phyloP scores from a whole-genome alignment of 108 stramenopile genomes.

The Nitzschia sp. region DNA sequence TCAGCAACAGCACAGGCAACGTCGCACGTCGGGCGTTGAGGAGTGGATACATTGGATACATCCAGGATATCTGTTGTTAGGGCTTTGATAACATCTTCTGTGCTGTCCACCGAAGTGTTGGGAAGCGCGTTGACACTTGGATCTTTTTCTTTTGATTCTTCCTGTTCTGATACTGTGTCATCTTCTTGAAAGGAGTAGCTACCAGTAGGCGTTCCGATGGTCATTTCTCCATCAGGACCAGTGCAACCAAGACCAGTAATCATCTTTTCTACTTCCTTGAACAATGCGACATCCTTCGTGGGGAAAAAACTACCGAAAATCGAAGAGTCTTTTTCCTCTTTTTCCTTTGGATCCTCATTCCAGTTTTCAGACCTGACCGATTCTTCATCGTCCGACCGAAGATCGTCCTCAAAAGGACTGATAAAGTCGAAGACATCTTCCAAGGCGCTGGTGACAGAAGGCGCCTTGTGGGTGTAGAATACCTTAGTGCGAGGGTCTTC shows the following conservation, averaged over 20 bases:
- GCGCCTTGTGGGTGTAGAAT: not conserved
- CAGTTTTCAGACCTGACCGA: not conserved
- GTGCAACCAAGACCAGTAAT: not conserved
- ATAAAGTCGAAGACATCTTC: constrained; percentile 7
- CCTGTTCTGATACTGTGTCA: not conserved
- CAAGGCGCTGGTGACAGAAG: not conserved
- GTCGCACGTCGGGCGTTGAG: too few relatives aligned
- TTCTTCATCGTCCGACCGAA: not conserved
- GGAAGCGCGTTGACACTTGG: too few relatives aligned
- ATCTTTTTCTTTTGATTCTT: too few relatives aligned
- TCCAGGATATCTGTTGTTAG: too few relatives aligned
- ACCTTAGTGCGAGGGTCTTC: too few relatives aligned
- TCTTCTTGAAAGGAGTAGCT: constrained; percentile 6
- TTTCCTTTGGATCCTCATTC: not conserved
- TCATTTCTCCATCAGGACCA: too few relatives aligned
- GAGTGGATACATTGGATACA: too few relatives aligned
- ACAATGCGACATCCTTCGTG: not conserved
- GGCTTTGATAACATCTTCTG: too few relatives aligned
- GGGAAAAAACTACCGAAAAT: not conserved
- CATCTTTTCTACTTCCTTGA: constrained; percentile 9
- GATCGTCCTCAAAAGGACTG: not conserved
- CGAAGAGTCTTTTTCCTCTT: not conserved
- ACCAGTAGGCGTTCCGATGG: not conserved
- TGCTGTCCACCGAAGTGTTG: too few relatives aligned
- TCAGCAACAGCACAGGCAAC: not conserved